phyloP scores from a whole-genome alignment of 257 asterid genomes.

The Cruciata laevipes region DNA sequence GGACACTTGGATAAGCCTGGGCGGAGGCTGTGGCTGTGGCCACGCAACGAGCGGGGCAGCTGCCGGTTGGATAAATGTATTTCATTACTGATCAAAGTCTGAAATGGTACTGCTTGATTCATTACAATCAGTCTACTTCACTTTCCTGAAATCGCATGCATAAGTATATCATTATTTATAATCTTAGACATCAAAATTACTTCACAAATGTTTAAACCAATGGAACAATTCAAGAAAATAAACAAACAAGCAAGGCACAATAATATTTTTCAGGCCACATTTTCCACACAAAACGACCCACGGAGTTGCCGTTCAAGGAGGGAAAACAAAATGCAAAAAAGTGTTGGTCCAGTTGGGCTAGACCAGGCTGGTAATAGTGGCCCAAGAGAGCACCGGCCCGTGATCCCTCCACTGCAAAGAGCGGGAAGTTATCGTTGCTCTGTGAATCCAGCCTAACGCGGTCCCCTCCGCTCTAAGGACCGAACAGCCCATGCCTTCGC shows the following conservation, averaged over 20 bases:
- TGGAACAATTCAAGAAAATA: no score
- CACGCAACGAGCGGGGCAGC: not conserved
- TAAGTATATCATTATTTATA: no score
- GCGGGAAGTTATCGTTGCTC: slow-evolving; percentile 2
- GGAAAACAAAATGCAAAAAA: no score
- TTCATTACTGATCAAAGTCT: no score
- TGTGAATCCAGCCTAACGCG: slow-evolving; percentile 13
- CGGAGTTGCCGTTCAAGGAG: not conserved
- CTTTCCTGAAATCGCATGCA: no score
- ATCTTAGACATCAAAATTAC: no score
- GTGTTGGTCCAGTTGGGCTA: not conserved
- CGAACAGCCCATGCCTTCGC: not conserved
- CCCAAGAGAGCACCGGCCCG: not conserved
- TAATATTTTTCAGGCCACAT: no score
- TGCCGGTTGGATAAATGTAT: not conserved
- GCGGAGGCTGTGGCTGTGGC: not conserved
- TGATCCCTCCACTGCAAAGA: slow-evolving; percentile 7
- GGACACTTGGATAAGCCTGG: slow-evolving; percentile 4
- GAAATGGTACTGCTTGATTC: no score
- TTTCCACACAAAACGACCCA: not conserved
- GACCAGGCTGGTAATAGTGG: not conserved
- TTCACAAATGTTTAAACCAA: no score
- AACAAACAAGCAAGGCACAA: no score
- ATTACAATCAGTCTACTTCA: no score
- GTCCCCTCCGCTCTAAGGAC: not conserved